Base-by-base conservation (phyloP, 805 yeast species). In the Kodamaea restingae region DNA sequence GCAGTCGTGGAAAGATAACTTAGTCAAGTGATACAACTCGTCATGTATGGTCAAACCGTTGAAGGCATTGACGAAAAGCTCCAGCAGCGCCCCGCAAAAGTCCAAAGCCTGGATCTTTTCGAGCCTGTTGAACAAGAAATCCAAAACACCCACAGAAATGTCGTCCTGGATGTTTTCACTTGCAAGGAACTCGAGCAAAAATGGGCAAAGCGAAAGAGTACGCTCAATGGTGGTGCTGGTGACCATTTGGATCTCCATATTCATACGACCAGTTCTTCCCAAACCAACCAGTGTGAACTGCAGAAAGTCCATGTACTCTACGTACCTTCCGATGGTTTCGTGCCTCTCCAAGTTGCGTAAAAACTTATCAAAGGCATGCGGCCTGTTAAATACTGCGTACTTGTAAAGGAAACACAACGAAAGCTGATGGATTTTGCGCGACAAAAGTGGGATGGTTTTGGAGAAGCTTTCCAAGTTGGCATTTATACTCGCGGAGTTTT, bases 211-310 rank as follows among this genome's bases (percentile, higher is more conserved):
- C 36, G 61, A 54, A 20, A 88, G 66, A 41, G 87, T 85, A 15
- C 76, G 67, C 33, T 75, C 59, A 17, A 88, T 78, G 2, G 96
- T 88, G 18, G 67, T 64, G 29, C 81, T 70, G 0, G 96, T 88
- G 29, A 88, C 87, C 85, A 86, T 85, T 60, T 88, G 95, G 50
- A 88, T 88, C 60, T 85, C 95, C 59, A 78, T 81, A 62, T 85
- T 90, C 95, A 88, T 88, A 49, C 82, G 75, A 8, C 85, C 87
- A 0, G 96, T 84, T 47, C 96, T 70, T 2, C 96, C 96, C 35
- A 88, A 70, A 0, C 96, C 96, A 35, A 90, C 80, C 0, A 91
- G 81, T 1, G 96, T 88, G 60, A 88, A 83, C 49, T 85, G 91
- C 52, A 85, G 84, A 52, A 88, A 90, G 63, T 88, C 96, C 50